Percentiles rank a stretch among this genome's conserved stretches.
These are phyloP conservation scores for Cercospora zeina DNA, from an alignment of 2,329 filamentous ascomycete species.

Conservation along the genomic window DNA sequence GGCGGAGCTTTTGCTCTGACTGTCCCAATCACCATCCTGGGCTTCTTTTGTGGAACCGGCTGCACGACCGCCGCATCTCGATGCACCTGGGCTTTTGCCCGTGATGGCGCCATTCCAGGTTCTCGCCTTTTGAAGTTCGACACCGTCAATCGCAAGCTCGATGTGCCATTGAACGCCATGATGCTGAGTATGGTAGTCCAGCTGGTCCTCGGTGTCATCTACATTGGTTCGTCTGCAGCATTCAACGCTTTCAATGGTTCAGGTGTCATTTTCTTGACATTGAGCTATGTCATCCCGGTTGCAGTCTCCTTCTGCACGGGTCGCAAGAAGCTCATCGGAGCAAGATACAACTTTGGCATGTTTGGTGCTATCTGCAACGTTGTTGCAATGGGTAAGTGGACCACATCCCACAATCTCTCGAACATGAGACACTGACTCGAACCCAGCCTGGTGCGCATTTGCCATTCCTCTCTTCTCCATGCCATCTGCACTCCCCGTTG, in stretches of 20 bases:
- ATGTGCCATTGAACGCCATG: conserved; percentile 70
- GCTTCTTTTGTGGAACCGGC: conserved; percentile 66
- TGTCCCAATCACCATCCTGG: conserved; percentile 65
- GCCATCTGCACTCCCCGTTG: conserved; percentile 64
- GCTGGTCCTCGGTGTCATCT: conserved; percentile 64
- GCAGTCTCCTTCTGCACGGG: conserved; percentile 62
- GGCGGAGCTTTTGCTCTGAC: conserved; percentile 60
- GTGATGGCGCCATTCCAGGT: conserved; percentile 68
- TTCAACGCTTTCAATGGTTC: conserved; percentile 64
- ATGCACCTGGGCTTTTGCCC: conserved; percentile 68
- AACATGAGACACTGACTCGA: conserved; percentile 7
- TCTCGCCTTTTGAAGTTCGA: conserved; percentile 56
- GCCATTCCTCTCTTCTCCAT: conserved; percentile 70
- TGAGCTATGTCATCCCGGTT: conserved; percentile 68
- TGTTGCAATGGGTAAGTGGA: conserved; percentile 60
- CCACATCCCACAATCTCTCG: neutral
- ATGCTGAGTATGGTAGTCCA: conserved; percentile 68
- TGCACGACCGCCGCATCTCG: conserved; percentile 69
- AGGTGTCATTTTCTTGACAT: conserved; percentile 65
- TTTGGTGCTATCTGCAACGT: conserved; percentile 64
- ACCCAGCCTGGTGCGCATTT: conserved; percentile 63
- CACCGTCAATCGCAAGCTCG: conserved; percentile 61
- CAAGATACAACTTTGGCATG: conserved; percentile 61
- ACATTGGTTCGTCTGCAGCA: conserved; percentile 68
- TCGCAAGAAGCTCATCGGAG: conserved; percentile 59